Evolutionary conservation across 108 stramenopile species (phyloP).

Genomic region (Epipyxis sp.): DNA sequence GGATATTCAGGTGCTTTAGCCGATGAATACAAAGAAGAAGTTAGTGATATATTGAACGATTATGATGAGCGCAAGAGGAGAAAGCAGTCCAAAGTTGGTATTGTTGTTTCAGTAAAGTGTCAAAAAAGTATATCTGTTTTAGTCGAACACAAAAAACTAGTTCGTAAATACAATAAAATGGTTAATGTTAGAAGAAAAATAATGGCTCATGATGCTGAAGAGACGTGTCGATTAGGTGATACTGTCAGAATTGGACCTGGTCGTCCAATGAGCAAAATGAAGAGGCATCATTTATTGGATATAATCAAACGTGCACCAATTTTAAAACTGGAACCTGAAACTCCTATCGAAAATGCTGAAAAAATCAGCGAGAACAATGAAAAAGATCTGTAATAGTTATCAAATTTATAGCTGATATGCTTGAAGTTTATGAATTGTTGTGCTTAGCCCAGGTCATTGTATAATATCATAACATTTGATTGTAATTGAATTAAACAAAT

Average conservation of each 20-base stretch:
- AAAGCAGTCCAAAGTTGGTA: conserved; percentile 4
- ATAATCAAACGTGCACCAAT: too few species aligned
- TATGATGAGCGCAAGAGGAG: conserved; percentile 24
- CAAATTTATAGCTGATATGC: too few species aligned
- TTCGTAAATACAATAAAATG: conserved; percentile 7
- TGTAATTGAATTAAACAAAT: too few species aligned
- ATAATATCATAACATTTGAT: too few species aligned
- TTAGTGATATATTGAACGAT: not conserved
- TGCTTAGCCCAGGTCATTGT: too few species aligned
- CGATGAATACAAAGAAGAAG: conserved; percentile 16
- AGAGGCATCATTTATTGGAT: not conserved
- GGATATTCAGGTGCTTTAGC: too few species aligned
- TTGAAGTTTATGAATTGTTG: too few species aligned
- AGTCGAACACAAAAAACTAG: not conserved
- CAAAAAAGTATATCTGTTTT: not conserved
- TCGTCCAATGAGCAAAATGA: not conserved
- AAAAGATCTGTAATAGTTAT: too few species aligned
- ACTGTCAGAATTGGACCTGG: not conserved
- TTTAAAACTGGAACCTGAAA: too few species aligned
- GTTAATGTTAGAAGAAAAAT: not conserved
- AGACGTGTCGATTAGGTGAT: not conserved
- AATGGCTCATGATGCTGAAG: conserved; percentile 1
- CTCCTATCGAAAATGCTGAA: too few species aligned
- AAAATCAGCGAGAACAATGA: too few species aligned
- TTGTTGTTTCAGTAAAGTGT: conserved; percentile 7